A percentile compares a stretch with the other conserved stretches of the same genome.
Evolutionary conservation across 73 alveolate genomes (phyloP).

Genomic region (Tetrahymena elliotti): DNA sequence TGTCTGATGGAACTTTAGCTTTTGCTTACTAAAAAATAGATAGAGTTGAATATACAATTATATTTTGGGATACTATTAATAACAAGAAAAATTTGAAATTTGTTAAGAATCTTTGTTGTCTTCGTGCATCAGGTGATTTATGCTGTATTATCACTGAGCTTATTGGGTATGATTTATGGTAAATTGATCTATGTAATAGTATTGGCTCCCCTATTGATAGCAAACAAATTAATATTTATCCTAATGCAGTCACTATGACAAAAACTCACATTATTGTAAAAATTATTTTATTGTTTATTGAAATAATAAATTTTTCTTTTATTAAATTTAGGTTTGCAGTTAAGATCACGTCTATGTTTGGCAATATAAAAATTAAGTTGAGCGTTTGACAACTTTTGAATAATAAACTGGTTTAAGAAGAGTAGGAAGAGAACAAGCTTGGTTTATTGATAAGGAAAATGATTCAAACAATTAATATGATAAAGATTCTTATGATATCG

Average conservation of each 20-base stretch:
- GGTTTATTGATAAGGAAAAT: conserved; percentile 91
- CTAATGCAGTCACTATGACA: conserved; percentile 93
- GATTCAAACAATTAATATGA: conserved; percentile 77
- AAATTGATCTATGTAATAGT: conserved; percentile 86
- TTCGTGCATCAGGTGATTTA: conserved; percentile 53
- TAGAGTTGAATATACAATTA: conserved; percentile 91
- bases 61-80: conserved; percentile 90
- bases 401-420: conserved; percentile 67
- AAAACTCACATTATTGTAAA: conserved; percentile 84
- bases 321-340: conserved; percentile 11
- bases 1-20: conserved; percentile 88
- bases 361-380: conserved; percentile 78
- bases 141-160: conserved; percentile 52
- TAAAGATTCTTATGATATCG: conserved; percentile 68
- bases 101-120: conserved; percentile 57
- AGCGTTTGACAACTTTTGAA: conserved; percentile 56
- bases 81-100: conserved; percentile 40
- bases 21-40: conserved; percentile 92
- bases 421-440: conserved; percentile 91
- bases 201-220: conserved; percentile 96
- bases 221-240: conserved; percentile 91
- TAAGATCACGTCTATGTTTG: conserved; percentile 66
- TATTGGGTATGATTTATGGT: conserved; percentile 54
- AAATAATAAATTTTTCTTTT: background rate
- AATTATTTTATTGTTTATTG: background rate